Evolutionary conservation across 306 rosid genomes (phyloP).

Genomic region (Cercis canadensis): DNA sequence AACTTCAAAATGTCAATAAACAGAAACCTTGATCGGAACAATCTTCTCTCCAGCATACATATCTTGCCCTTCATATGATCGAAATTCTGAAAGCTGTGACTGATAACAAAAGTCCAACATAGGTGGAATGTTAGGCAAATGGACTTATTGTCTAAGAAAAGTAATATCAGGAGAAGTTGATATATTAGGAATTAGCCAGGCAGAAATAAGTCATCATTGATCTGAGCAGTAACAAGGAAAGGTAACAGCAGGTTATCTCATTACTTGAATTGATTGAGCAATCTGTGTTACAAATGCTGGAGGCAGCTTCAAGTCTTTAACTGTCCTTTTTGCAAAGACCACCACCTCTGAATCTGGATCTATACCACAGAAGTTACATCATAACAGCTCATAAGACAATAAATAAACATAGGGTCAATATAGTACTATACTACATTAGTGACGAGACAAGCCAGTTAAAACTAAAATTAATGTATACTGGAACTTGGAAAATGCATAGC

Average conservation of each 20-base stretch:
- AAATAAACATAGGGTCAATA: background rate
- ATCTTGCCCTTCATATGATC: constrained; percentile 87
- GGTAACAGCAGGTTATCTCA: constrained; percentile 1
- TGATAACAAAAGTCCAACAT: constrained; percentile 42
- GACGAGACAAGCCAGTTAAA: background rate
- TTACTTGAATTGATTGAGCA: constrained; percentile 85
- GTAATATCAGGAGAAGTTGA: background rate
- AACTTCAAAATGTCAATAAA: background rate
- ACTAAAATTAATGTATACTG: background rate
- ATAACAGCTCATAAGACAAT: background rate
- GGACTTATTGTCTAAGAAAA: background rate
- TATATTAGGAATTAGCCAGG: background rate
- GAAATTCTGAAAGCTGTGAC: constrained; percentile 82
- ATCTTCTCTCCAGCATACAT: constrained; percentile 90
- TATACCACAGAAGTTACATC: constrained; percentile 6
- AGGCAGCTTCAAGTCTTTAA: constrained; percentile 83
- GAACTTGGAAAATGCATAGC: background rate
- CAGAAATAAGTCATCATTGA: background rate
- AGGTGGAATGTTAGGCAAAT: background rate
- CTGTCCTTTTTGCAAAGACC: constrained; percentile 78
- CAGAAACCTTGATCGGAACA: constrained; percentile 80
- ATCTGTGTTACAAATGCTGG: constrained; percentile 76
- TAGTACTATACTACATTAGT: background rate
- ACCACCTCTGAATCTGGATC: constrained; percentile 89
- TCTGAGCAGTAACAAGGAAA: background rate